A percentile compares a stretch with the other conserved stretches of the same genome.
These are phyloP conservation scores for Colletotrichum spinosum DNA, from an alignment of 2,329 filamentous ascomycete species.

Conservation along the genomic window DNA sequence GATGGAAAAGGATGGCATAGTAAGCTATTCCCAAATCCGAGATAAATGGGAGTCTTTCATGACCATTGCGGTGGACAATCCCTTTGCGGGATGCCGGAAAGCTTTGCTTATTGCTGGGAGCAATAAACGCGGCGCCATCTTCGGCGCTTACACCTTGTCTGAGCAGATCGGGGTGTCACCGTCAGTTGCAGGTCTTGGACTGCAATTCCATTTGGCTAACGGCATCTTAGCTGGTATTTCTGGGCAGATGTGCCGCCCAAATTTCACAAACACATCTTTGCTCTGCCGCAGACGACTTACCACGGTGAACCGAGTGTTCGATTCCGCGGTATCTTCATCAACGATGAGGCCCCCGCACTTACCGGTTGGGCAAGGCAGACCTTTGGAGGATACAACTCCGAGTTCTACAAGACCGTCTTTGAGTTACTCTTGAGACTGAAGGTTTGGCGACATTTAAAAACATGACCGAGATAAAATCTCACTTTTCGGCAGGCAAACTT, in stretches of 20 bases:
- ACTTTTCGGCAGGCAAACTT: slow-evolving; percentile 64
- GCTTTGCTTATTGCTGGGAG: slow-evolving; percentile 69
- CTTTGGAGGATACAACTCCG: slow-evolving; percentile 62
- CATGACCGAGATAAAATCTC: neutral
- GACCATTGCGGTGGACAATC: slow-evolving; percentile 55
- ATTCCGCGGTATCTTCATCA: slow-evolving; percentile 72
- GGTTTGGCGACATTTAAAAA: slow-evolving; percentile 11
- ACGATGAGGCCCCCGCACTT: slow-evolving; percentile 71
- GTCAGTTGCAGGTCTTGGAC: slow-evolving; percentile 35
- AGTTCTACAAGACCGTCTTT: slow-evolving; percentile 72
- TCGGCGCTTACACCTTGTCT: slow-evolving; percentile 69
- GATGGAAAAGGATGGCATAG: slow-evolving; percentile 52
- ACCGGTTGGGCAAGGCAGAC: slow-evolving; percentile 67
- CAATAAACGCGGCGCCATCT: slow-evolving; percentile 69
- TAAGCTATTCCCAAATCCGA: slow-evolving; percentile 59
- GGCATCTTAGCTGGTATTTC: slow-evolving; percentile 60
- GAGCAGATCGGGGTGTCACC: slow-evolving; percentile 73
- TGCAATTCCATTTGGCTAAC: neutral
- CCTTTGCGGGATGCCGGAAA: slow-evolving; percentile 57
- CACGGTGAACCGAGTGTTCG: slow-evolving; percentile 67
- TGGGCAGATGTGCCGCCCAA: slow-evolving; percentile 68
- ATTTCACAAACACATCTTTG: slow-evolving; percentile 61
- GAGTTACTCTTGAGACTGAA: slow-evolving; percentile 70
- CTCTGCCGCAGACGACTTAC: slow-evolving; percentile 56
- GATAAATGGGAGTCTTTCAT: slow-evolving; percentile 69